Conservation (phyloP, 164 flowering plant genomes). For the Tinospora cordifolia region DNA sequence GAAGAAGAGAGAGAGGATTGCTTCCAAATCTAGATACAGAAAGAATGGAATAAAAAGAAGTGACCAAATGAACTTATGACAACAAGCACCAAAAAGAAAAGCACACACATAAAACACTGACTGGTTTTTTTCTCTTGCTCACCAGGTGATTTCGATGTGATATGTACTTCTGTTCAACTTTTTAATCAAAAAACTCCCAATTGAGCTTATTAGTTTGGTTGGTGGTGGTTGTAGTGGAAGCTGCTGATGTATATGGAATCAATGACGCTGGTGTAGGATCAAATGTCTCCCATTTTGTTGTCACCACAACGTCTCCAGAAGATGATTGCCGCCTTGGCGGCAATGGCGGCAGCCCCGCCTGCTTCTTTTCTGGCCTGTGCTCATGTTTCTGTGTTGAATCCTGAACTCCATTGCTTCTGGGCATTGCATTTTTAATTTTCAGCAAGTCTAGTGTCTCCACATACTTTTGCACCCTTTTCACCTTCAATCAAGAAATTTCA, state of each 20-base stretch:
- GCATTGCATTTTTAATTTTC: conserved; percentile 46
- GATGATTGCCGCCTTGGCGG: conserved; percentile 18
- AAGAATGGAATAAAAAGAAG: conserved; percentile 19
- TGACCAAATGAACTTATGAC: conserved; percentile 14
- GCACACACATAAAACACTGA: conserved; percentile 12
- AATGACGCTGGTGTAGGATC: conserved; percentile 19
- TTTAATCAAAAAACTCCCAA: conserved; percentile 33
- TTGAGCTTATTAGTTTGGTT: conserved; percentile 17
- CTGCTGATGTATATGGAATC: conserved; percentile 4
- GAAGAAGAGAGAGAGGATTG: conserved; percentile 10
- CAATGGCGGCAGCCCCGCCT: neutral
- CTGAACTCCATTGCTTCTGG: conserved; percentile 25
- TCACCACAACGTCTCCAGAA: conserved; percentile 40
- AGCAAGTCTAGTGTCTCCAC: conserved; percentile 68
- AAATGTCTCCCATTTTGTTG: conserved; percentile 79
- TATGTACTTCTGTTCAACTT: conserved; percentile 2
- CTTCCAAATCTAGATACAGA: conserved; percentile 24
- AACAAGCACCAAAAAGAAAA: conserved; percentile 5
- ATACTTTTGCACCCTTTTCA: conserved; percentile 75
- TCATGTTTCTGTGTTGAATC: conserved; percentile 15
- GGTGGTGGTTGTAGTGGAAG: conserved; percentile 16
- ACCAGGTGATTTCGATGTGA: conserved; percentile 5
- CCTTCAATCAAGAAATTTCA: conserved; percentile 34
- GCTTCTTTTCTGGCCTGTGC: conserved; percentile 17
- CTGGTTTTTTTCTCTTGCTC: neutral